These are phyloP conservation scores for Vicia villosa DNA, from an alignment of 306 rosid species.

Conservation along the genomic window DNA sequence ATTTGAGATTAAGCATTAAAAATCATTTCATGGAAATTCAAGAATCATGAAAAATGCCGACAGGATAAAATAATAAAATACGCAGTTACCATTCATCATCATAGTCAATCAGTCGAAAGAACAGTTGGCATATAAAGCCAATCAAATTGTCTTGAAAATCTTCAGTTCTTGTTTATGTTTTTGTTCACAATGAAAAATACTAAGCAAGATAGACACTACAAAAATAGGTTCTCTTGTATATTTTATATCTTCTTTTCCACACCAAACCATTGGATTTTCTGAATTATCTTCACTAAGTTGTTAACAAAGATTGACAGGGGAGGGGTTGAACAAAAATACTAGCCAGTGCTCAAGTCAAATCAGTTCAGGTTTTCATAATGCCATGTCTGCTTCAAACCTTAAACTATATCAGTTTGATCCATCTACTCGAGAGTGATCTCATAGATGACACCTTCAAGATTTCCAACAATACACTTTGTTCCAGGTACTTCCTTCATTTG, in stretches of 20 bases:
- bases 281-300: not conserved
- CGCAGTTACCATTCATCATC: too few relatives aligned
- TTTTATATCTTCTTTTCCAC: too few relatives aligned
- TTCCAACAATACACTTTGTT: constrained; percentile 55
- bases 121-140: too few relatives aligned
- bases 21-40: too few relatives aligned
- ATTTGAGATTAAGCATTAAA: too few relatives aligned
- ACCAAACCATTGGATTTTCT: not conserved
- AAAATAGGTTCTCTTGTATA: constrained; percentile 13
- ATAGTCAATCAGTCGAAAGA: too few relatives aligned
- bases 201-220: too few relatives aligned
- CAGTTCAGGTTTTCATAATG: not conserved
- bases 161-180: too few relatives aligned
- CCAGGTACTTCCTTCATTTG: constrained; percentile 72
- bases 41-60: too few relatives aligned
- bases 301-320: not conserved
- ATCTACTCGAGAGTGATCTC: constrained; percentile 59
- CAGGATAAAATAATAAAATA: too few relatives aligned
- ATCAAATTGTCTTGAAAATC: too few relatives aligned
- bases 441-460: constrained; percentile 78
- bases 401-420: constrained; percentile 2
- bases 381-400: constrained; percentile 6
- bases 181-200: too few relatives aligned
- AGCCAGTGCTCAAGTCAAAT: not conserved
- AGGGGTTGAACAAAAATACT: not conserved